Conservation (phyloP, 371 early-diverging fungal genomes). For the Saksenaea oblongispora region DNA sequence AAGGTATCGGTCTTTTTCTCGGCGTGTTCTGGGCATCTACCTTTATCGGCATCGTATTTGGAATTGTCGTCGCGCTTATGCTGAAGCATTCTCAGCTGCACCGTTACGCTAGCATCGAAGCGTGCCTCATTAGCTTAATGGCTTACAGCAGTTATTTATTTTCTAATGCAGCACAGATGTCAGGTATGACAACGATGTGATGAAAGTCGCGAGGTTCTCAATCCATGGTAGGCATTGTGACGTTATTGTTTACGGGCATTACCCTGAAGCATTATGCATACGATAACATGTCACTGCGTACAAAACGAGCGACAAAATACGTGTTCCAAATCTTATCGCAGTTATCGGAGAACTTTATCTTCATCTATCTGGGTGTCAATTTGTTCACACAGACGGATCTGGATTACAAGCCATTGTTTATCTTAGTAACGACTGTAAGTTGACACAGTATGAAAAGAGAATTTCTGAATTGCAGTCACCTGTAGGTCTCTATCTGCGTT, state of each 20-base stretch:
- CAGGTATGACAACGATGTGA: constrained; percentile 47
- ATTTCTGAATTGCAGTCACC: neutral
- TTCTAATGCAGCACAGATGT: constrained; percentile 83
- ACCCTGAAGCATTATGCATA: constrained; percentile 91
- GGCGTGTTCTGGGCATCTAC: constrained; percentile 84
- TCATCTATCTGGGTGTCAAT: constrained; percentile 92
- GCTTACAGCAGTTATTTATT: constrained; percentile 92
- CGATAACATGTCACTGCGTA: constrained; percentile 78
- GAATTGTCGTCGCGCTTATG: constrained; percentile 76
- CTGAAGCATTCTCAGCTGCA: constrained; percentile 80
- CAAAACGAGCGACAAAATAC: constrained; percentile 80
- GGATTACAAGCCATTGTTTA: constrained; percentile 73
- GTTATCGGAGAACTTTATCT: constrained; percentile 92
- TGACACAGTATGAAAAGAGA: neutral
- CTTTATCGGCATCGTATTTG: constrained; percentile 79
- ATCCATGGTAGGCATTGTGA: constrained; percentile 73
- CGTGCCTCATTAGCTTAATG: constrained; percentile 80
- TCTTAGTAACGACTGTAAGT: constrained; percentile 68
- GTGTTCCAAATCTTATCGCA: constrained; percentile 90
- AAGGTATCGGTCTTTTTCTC: constrained; percentile 75
- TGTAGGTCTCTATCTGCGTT: constrained; percentile 68
- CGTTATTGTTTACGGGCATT: constrained; percentile 93
- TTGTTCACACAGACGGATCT: constrained; percentile 79
- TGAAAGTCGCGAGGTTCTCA: neutral
- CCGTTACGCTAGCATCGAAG: constrained; percentile 78